Percentiles rank a stretch among this genome's conserved stretches.
These are phyloP conservation scores for Yamadazyma epiphylla DNA, from an alignment of 1,139 yeast genomes.

Conservation along the genomic window DNA sequence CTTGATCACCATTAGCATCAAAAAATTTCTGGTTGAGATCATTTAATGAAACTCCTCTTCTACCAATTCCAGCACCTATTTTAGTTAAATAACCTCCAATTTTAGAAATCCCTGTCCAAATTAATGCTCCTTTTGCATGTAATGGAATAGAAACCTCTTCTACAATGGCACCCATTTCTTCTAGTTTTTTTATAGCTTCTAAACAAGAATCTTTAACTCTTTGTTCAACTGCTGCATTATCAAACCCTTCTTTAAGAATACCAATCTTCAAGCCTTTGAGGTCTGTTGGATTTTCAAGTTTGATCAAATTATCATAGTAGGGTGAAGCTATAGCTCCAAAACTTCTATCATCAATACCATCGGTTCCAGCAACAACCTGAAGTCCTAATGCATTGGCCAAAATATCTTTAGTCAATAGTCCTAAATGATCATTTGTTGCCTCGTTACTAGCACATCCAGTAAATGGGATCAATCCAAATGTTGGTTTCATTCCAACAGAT, in stretches of 20 bases:
- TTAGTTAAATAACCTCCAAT: slow-evolving; percentile 6
- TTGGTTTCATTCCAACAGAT: slow-evolving; percentile 13
- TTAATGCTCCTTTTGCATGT: slow-evolving; percentile 12
- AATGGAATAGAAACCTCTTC: slow-evolving; percentile 12
- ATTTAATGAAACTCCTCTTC: slow-evolving; percentile 5
- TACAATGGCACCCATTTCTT: slow-evolving; percentile 12
- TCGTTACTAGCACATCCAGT: slow-evolving; percentile 14
- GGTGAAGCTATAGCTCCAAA: slow-evolving; percentile 3
- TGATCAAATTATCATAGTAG: slow-evolving; percentile 6
- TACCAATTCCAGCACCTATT: slow-evolving; percentile 4
- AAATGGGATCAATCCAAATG: slow-evolving; percentile 13
- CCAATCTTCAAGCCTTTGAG: slow-evolving; percentile 13
- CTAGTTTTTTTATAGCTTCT: slow-evolving; percentile 9
- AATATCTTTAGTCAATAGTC: slow-evolving; percentile 12
- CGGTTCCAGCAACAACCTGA: slow-evolving; percentile 13
- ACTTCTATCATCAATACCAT: slow-evolving; percentile 12
- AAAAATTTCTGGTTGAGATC: slow-evolving; percentile 8
- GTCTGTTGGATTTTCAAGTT: slow-evolving; percentile 1
- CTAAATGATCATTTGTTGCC: slow-evolving; percentile 12
- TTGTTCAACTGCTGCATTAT: slow-evolving; percentile 10
- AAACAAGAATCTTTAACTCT: slow-evolving; percentile 8
- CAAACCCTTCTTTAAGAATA: slow-evolving; percentile 12
- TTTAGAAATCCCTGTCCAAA: slow-evolving; percentile 14
- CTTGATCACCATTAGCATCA: slow-evolving; percentile 15
- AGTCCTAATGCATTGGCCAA: slow-evolving; percentile 7